Conservation (phyloP, 441 rosid genomes). For the Pelargonium fulgidum region DNA sequence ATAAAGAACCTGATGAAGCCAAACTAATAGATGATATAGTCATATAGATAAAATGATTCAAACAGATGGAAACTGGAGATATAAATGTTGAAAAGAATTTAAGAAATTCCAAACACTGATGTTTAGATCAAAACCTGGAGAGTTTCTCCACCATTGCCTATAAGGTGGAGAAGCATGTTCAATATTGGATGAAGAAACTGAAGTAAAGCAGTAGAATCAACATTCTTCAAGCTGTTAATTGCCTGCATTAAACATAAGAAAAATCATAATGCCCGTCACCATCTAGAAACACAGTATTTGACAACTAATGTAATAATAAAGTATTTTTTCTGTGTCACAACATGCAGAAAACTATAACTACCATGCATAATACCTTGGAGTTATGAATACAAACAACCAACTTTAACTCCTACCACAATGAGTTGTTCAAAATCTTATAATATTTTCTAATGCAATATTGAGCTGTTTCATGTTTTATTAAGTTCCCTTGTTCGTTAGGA, state of each 20-base stretch:
- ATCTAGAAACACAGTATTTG: constrained; percentile 4
- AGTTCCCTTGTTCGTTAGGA: background rate
- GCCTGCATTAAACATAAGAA: constrained; percentile 49
- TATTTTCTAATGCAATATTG: background rate
- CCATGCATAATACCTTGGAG: background rate
- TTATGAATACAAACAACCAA: background rate
- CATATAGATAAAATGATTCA: background rate
- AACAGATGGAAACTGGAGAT: constrained; percentile 5
- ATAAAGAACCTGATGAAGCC: constrained; percentile 11
- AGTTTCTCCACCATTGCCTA: constrained; percentile 99
- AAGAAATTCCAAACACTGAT: background rate
- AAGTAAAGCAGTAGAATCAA: constrained; percentile 94
- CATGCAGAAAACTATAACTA: background rate
- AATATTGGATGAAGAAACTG: constrained; percentile 97
- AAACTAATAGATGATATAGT: background rate
- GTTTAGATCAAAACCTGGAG: constrained; percentile 61
- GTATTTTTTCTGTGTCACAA: background rate
- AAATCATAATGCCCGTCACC: constrained; percentile 1
- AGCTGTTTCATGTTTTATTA: background rate
- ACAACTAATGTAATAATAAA: background rate
- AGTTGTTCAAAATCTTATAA: background rate
- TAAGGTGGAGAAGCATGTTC: constrained; percentile 98
- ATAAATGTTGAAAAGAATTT: constrained; percentile 19
- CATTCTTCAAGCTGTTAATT: constrained; percentile 96
- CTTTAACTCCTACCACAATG: background rate